phyloP scores from a whole-genome alignment of 129 eudicot genomes.

The Flaveria ramosissima region DNA sequence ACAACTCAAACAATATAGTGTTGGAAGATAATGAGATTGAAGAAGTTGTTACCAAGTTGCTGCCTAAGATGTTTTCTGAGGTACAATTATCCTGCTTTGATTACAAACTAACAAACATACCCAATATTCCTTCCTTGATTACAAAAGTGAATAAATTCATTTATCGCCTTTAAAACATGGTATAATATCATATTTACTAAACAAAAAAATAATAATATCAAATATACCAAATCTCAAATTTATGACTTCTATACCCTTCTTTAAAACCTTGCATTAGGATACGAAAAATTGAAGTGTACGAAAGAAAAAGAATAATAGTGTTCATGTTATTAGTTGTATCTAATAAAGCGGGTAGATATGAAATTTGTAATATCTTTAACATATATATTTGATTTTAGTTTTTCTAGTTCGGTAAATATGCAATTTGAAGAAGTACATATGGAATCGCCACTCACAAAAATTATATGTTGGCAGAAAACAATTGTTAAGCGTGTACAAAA shows the following conservation, averaged over 20 bases:
- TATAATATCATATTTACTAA: too few relatives aligned
- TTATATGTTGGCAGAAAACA: conserved; percentile 49
- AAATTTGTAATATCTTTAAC: neutral
- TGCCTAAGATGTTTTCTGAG: conserved; percentile 66
- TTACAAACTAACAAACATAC: neutral
- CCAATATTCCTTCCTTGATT: neutral
- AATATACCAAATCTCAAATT: neutral
- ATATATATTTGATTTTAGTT: neutral
- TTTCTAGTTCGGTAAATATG: neutral
- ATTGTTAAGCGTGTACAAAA: conserved; percentile 50
- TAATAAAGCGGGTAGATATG: neutral
- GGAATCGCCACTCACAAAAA: neutral
- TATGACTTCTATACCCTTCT: neutral
- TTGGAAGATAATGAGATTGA: conserved; percentile 47
- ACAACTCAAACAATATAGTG: neutral
- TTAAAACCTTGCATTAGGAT: neutral
- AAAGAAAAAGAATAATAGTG: neutral
- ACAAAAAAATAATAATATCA: neutral
- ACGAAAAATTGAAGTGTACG: neutral
- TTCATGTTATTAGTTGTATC: neutral
- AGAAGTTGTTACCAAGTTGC: conserved; percentile 43
- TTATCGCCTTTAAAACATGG: neutral
- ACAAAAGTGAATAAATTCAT: neutral
- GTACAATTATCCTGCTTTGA: conserved; percentile 37
- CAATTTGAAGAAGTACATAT: neutral